Base-by-base conservation (phyloP, 495 filamentous ascomycete species). In the Rhizodiscina lignyota region DNA sequence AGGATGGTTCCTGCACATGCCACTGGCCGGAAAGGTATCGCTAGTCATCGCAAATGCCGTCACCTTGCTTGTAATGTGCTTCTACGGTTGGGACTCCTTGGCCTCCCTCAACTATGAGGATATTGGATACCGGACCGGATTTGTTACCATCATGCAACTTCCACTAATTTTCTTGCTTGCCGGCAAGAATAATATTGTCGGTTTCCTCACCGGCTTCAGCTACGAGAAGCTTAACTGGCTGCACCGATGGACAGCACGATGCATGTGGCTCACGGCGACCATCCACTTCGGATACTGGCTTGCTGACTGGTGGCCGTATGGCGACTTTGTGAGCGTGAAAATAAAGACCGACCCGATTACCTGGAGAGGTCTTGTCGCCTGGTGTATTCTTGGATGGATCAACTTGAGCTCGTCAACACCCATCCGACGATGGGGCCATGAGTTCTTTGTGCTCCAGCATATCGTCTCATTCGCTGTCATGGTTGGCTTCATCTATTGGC, bases 161-260 rank as follows among this genome's bases (percentile, higher is more conserved):
- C 83, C 83, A 2, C 49, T 92, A 11, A 60, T 92, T 31, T 81
- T 81, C 49, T 63, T 89, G 18, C 69, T 92, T 16, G 70, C 83
- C 5, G 76, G 74, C n/a, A 81, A 83, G 61, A 66, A 70, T 47
- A 89, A 77, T 48, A 58, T 87, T 36, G 63, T 86, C 24, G 79
- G 79, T 2, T 57, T 65, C 18, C 52, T 86, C 12, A 63, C 66
- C 4, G 83, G 80, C 3, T 68, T 66, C 22, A 74, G 73, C 36
- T 73, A 89, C 40, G 77, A 83, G 55, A 62, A 76, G 12, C 51
- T 92, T 32, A 87, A 86, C 46, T 86, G 81, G 83, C 64, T 84
- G 35, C 83, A 92, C 48, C 65, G 83, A 38, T 87, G 83, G 80
- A 68, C 74, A 10, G 68, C 77, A 1, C 69, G 83, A 13, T 79